Evolutionary conservation across 805 yeast genomes (phyloP).

Genomic region (Candida boidinii): DNA sequence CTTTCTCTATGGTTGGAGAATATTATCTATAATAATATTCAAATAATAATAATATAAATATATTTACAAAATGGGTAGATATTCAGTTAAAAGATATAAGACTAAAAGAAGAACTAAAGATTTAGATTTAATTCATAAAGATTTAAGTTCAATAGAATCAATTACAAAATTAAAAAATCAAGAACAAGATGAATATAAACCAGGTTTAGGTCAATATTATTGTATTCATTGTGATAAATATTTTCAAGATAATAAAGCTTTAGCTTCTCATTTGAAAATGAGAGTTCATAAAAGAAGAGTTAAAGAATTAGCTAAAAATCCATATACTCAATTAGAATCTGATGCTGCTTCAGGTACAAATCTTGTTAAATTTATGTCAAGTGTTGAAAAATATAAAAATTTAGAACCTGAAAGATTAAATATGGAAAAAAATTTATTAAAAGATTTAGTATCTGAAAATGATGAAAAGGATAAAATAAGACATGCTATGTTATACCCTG

Average conservation of each 20-base stretch:
- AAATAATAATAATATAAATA: no score
- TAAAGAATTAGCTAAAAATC: conserved; percentile 64
- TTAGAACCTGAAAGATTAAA: conserved; percentile 37
- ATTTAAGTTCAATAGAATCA: conserved; percentile 56
- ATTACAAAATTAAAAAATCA: conserved; percentile 66
- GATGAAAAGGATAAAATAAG: conserved; percentile 22
- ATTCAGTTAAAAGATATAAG: conserved; percentile 78
- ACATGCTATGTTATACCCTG: conserved; percentile 18
- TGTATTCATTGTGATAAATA: conserved; percentile 93
- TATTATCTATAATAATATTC: no score
- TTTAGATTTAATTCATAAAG: conserved; percentile 73
- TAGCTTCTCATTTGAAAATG: conserved; percentile 62
- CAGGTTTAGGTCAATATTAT: conserved; percentile 92
- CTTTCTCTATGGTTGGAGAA: no score
- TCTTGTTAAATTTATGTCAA: conserved; percentile 53
- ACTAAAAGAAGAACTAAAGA: conserved; percentile 84
- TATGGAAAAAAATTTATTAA: conserved; percentile 30
- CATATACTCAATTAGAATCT: conserved; percentile 82
- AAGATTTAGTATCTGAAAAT: conserved; percentile 20
- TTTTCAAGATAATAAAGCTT: conserved; percentile 68
- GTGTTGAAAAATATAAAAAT: conserved; percentile 50
- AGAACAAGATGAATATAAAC: conserved; percentile 78
- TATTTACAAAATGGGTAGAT: conserved; percentile 77
- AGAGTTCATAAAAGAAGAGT: conserved; percentile 85
- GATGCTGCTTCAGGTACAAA: conserved; percentile 86